A percentile compares a stretch with the other conserved stretches of the same genome.
Conservation (phyloP, 306 rosid species). For the Psophocarpus tetragonolobus region DNA sequence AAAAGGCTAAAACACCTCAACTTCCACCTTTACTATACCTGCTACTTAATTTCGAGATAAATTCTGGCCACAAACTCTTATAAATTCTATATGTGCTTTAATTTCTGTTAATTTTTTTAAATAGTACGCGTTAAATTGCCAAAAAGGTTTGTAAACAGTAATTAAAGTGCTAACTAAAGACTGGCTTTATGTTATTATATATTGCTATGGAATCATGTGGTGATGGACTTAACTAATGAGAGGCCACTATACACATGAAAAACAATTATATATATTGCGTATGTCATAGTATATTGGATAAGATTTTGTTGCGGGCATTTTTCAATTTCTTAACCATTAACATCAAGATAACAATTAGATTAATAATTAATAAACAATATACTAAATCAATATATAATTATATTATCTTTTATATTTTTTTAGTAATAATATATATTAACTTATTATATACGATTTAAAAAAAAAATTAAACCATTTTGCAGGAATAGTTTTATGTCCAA, state of each 20-base stretch:
- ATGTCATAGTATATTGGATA: background rate
- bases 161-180: too few species aligned
- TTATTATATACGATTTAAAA: too few species aligned
- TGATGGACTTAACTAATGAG: background rate
- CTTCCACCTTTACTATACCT: background rate
- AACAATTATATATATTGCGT: background rate
- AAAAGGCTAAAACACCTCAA: background rate
- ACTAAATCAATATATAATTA: too few species aligned
- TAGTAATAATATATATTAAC: too few species aligned
- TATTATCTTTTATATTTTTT: too few species aligned
- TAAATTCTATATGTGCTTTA: background rate
- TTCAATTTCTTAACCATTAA: background rate
- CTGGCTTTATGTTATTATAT: background rate
- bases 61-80: background rate
- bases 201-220: background rate
- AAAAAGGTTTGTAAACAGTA: background rate
- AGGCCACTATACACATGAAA: background rate
- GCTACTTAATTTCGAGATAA: background rate
- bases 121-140: background rate
- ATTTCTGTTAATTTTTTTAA: too few species aligned
- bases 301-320: background rate
- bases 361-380: too few species aligned
- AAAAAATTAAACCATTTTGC: too few species aligned
- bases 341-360: background rate
- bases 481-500: too few species aligned